Percentiles rank a stretch among this genome's conserved stretches.
These are phyloP conservation scores for Epichloe bromicola DNA, from an alignment of 2,329 filamentous ascomycete species.

Conservation along the genomic window DNA sequence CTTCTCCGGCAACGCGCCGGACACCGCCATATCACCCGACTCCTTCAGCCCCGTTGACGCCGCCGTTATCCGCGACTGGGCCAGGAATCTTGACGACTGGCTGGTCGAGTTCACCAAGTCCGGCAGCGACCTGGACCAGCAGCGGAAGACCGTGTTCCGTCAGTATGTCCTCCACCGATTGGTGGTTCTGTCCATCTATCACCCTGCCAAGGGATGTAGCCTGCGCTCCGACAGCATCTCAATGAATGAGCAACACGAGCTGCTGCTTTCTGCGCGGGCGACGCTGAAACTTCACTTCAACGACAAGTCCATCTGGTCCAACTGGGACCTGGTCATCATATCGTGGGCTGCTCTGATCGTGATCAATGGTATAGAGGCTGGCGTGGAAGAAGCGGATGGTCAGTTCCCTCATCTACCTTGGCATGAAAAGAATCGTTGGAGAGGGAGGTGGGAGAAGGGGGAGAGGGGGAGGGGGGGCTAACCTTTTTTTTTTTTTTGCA, in stretches of 20 bases:
- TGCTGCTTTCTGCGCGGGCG: constrained; percentile 27
- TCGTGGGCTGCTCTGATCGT: constrained; percentile 32
- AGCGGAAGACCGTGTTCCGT: constrained; percentile 23
- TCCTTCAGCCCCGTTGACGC: constrained; percentile 26
- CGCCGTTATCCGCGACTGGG: constrained; percentile 29
- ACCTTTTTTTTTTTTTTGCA: neutral
- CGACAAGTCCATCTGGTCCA: constrained; percentile 30
- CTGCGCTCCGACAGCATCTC: constrained; percentile 23
- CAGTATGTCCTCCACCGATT: constrained; percentile 29
- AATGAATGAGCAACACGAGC: constrained; percentile 25
- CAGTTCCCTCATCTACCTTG: constrained; percentile 2
- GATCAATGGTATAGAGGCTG: constrained; percentile 26
- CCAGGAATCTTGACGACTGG: constrained; percentile 28
- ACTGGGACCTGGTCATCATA: constrained; percentile 31
- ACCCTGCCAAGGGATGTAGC: constrained; percentile 26
- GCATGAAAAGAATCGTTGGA: no score
- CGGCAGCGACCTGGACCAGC: constrained; percentile 18
- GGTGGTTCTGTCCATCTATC: constrained; percentile 30
- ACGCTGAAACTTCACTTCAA: constrained; percentile 25
- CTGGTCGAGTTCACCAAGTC: constrained; percentile 24
- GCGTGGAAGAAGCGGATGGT: constrained; percentile 25
- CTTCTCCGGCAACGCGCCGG: constrained; percentile 15
- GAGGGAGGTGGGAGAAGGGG: no score
- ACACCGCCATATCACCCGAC: constrained; percentile 10
- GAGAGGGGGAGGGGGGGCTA: no score